These are phyloP conservation scores for Melaleuca alternifolia DNA, from an alignment of 345 rosid genomes.

Conservation along the genomic window DNA sequence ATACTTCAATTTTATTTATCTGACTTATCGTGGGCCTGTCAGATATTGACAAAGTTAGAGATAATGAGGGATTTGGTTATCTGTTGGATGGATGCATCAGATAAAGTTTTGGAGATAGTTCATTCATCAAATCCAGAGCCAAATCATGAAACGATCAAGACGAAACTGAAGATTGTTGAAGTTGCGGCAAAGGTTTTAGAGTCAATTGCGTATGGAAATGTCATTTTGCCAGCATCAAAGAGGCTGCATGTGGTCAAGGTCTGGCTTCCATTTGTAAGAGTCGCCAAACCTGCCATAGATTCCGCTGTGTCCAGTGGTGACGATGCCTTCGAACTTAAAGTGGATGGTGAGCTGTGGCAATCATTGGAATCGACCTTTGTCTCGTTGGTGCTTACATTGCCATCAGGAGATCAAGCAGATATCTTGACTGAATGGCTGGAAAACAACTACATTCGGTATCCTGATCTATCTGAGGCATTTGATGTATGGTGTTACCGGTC, in stretches of 20 bases:
- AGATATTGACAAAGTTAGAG: slow-evolving; percentile 64
- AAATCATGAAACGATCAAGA: slow-evolving; percentile 24
- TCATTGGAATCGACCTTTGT: slow-evolving; percentile 72
- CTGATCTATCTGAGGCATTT: slow-evolving; percentile 83
- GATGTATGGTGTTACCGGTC: slow-evolving; percentile 88
- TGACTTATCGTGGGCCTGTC: slow-evolving; percentile 66
- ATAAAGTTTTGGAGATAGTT: slow-evolving; percentile 40
- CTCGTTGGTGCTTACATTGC: slow-evolving; percentile 57
- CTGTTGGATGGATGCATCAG: slow-evolving; percentile 71
- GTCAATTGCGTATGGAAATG: slow-evolving; percentile 64
- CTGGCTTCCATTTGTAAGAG: slow-evolving; percentile 87
- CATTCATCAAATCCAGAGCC: slow-evolving; percentile 13
- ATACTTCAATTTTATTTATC: slow-evolving; percentile 39
- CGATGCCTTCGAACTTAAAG: slow-evolving; percentile 19
- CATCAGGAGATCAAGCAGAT: slow-evolving; percentile 75
- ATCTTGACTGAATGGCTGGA: slow-evolving; percentile 76
- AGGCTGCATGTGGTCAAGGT: slow-evolving; percentile 57
- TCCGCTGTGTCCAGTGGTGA: slow-evolving; percentile 15
- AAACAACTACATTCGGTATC: slow-evolving; percentile 42
- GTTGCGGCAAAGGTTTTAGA: slow-evolving; percentile 70
- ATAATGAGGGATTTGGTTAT: slow-evolving; percentile 58
- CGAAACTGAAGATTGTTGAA: slow-evolving; percentile 47
- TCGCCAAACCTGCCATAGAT: slow-evolving; percentile 52
- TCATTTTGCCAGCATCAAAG: slow-evolving; percentile 53
- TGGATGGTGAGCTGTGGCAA: slow-evolving; percentile 75